Evolutionary conservation across 1,139 yeast species (phyloP), one percentile per base, ranked within the genome.

Genomic region (Zhuliangozyma blackwelliae): DNA sequence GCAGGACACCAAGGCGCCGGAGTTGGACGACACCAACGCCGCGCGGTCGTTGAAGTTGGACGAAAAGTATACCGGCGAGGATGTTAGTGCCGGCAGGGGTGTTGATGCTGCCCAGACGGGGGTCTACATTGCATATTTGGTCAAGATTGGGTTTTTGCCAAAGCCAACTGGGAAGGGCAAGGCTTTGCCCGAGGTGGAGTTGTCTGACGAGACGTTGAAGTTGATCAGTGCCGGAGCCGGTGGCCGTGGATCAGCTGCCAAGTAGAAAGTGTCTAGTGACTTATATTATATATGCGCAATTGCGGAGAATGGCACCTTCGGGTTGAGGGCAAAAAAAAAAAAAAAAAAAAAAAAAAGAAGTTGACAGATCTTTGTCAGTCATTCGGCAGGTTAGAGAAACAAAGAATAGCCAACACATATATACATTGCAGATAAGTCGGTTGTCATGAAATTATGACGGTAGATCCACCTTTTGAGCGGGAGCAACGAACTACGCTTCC

Each of bases 1-100:
- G 6, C 84, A 82, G 46, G 82, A 81, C 56, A 86, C 97, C 33
- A 85, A 82, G 61, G 97, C 98, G 8, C 97, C 98, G 3, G 97
- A 90, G 59, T 73, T 92, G 49, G 96, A 89, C 55, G 98, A 92
- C 50, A 40, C 74, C 5, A 90, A 92, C 55, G 86, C 98, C 0
- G 73, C 71, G 11, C 58, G 58, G 22, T 75, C 94, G 0, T 76
- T 92, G 54, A 65, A 62, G 40, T 63, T 59, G 25, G 96, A 90
- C 54, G 63, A 68, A 5, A 53, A 54, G 25, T 76, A 80, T 78
- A 75, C 88, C 5, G 87, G 85, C 5, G 72, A 61, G 33, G 95
- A 87, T 50, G 65, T 60, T 26, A 74, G 87, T 35, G 57, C 60
- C 0, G 97, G 96, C 10, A 71, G 65, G 41, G 97, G 97, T 32